Conservation (phyloP, 2,329 filamentous ascomycete genomes). For the Hymenoscyphus occultus region DNA sequence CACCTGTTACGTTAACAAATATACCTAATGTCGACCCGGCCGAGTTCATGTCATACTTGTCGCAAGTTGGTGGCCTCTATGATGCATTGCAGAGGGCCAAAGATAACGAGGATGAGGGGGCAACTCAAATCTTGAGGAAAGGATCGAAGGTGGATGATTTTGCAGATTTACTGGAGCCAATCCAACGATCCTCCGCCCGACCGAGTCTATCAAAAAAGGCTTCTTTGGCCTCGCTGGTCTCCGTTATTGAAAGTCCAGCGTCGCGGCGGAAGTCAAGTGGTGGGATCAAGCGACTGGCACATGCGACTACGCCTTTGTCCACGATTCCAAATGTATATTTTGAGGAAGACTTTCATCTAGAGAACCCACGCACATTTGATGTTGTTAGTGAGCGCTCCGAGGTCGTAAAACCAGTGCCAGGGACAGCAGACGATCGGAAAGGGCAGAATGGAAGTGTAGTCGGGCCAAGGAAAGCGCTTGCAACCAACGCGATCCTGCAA, state of each 20-base stretch:
- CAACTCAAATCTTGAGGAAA: slow-evolving; percentile 34
- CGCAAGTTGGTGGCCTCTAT: slow-evolving; percentile 82
- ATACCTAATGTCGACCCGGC: slow-evolving; percentile 76
- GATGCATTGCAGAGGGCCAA: slow-evolving; percentile 85
- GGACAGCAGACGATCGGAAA: slow-evolving; percentile 51
- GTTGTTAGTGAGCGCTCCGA: slow-evolving; percentile 95
- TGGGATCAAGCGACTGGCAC: slow-evolving; percentile 55
- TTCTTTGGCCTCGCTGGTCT: slow-evolving; percentile 43
- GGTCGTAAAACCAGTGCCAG: slow-evolving; percentile 69
- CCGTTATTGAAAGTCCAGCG: slow-evolving; percentile 34
- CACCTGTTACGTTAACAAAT: slow-evolving; percentile 87
- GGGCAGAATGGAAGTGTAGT: slow-evolving; percentile 55
- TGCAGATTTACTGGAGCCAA: slow-evolving; percentile 39
- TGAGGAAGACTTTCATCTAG: slow-evolving; percentile 89
- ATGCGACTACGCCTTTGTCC: slow-evolving; percentile 79
- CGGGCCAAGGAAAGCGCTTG: slow-evolving; percentile 77
- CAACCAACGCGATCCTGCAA: slow-evolving; percentile 94
- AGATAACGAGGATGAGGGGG: slow-evolving; percentile 66
- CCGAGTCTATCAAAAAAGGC: slow-evolving; percentile 37
- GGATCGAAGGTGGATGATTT: slow-evolving; percentile 39
- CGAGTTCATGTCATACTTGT: slow-evolving; percentile 80
- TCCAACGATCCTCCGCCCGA: slow-evolving; percentile 21
- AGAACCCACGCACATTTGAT: slow-evolving; percentile 95
- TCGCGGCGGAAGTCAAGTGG: slow-evolving; percentile 50
- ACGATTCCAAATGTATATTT: slow-evolving; percentile 94